These are phyloP conservation scores for Aspergillus unguis DNA, from an alignment of 2,329 filamentous ascomycete genomes.

Conservation along the genomic window DNA sequence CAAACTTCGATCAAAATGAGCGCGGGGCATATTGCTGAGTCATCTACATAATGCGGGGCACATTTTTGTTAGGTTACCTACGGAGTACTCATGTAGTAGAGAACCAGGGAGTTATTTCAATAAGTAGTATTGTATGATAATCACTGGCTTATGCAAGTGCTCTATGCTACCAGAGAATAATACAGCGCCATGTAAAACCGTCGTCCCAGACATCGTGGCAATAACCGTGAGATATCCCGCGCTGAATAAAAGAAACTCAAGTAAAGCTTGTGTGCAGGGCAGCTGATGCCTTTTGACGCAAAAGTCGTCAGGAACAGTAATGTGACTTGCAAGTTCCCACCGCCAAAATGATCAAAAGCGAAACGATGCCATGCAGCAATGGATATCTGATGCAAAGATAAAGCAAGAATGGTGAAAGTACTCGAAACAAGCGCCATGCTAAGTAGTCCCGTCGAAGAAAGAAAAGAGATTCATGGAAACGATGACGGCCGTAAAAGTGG, in stretches of 20 bases:
- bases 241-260: neutral
- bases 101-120: neutral
- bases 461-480: slow-evolving; percentile 4
- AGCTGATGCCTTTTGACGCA: neutral
- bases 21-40: slow-evolving; percentile 6
- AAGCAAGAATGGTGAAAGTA: slow-evolving; percentile 21
- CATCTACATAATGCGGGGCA: slow-evolving; percentile 2
- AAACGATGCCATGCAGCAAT: slow-evolving; percentile 21
- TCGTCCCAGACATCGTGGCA: slow-evolving; percentile 10
- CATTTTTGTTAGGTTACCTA: neutral
- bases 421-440: slow-evolving; percentile 33
- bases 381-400: slow-evolving; percentile 28
- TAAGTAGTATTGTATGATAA: neutral
- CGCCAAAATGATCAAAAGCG: slow-evolving; percentile 11
- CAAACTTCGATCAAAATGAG: neutral
- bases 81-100: neutral
- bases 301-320: neutral
- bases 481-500: neutral
- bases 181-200: slow-evolving; percentile 7
- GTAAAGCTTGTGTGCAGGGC: neutral
- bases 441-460: slow-evolving; percentile 18
- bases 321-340: slow-evolving; percentile 6
- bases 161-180: slow-evolving; percentile 10
- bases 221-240: slow-evolving; percentile 3
- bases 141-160: neutral